Conservation (phyloP, 2,329 filamentous ascomycete genomes). For the Trichoderma hamatum region DNA sequence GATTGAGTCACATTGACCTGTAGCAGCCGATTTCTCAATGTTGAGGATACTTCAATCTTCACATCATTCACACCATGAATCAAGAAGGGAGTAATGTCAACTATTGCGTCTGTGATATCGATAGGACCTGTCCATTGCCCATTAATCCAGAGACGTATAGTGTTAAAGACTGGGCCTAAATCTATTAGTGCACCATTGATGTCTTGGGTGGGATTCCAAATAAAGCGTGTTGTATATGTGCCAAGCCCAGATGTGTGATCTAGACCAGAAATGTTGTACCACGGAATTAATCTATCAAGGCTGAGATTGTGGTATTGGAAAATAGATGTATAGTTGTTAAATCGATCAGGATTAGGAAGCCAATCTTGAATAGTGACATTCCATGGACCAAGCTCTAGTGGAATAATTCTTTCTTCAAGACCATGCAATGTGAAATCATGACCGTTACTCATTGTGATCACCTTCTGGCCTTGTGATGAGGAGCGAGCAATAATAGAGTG, state of each 20-base stretch:
- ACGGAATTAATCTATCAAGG: neutral
- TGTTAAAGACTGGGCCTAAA: slow-evolving; percentile 9
- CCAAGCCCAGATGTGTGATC: slow-evolving; percentile 2
- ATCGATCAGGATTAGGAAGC: slow-evolving; percentile 12
- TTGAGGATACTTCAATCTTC: slow-evolving; percentile 13
- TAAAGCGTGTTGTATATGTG: neutral
- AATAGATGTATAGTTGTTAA: slow-evolving; percentile 4
- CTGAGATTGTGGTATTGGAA: slow-evolving; percentile 1
- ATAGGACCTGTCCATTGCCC: slow-evolving; percentile 5
- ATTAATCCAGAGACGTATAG: slow-evolving; percentile 11
- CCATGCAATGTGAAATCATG: neutral
- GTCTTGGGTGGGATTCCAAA: neutral
- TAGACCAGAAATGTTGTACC: slow-evolving; percentile 9
- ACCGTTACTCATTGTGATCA: neutral
- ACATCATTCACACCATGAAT: neutral
- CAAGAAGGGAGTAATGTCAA: slow-evolving; percentile 6
- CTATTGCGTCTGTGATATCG: slow-evolving; percentile 13
- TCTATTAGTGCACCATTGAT: neutral
- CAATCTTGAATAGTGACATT: slow-evolving; percentile 9
- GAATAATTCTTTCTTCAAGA: neutral
- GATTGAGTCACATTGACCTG: slow-evolving; percentile 20
- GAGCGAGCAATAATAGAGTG: slow-evolving; percentile 11
- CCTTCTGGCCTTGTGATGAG: neutral
- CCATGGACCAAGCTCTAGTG: neutral
- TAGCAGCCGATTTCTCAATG: neutral